A percentile compares a stretch with the other conserved stretches of the same genome.
phyloP scores from a whole-genome alignment of 257 asterid genomes.

The Mitragyna speciosa region DNA sequence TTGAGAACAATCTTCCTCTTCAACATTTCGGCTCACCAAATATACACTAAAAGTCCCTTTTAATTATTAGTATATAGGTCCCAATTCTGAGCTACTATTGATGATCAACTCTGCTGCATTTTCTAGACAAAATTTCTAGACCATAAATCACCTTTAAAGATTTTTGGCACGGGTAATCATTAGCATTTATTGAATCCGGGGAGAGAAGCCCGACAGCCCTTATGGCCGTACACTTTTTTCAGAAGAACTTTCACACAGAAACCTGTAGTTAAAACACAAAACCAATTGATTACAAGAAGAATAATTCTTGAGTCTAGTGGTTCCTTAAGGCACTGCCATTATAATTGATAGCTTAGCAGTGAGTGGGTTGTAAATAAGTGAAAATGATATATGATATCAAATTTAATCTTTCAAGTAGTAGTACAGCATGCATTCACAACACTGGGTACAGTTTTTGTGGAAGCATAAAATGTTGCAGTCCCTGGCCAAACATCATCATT shows the following conservation, averaged over 20 bases:
- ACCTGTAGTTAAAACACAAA: constrained; percentile 5
- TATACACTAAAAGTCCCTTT: too few relatives aligned
- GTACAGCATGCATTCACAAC: not conserved
- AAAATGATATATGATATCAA: constrained; percentile 14
- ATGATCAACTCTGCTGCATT: not conserved
- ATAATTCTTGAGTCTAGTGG: constrained; percentile 15
- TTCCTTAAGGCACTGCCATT: not conserved
- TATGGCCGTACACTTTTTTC: not conserved
- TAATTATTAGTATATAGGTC: not conserved
- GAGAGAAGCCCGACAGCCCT: not conserved
- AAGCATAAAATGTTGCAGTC: constrained; percentile 1
- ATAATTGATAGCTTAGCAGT: constrained; percentile 7
- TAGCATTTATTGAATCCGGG: constrained; percentile 12
- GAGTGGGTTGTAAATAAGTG: constrained; percentile 4
- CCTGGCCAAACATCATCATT: constrained; percentile 11
- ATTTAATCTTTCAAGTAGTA: not conserved
- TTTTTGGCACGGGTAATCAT: constrained; percentile 7
- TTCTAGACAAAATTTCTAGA: constrained; percentile 1
- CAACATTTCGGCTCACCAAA: not conserved
- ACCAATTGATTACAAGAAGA: not conserved
- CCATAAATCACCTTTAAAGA: constrained; percentile 1
- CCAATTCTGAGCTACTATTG: not conserved
- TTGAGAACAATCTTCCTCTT: not conserved
- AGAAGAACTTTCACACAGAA: not conserved
- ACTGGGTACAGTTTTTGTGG: not conserved